Evolutionary conservation across 345 rosid species (phyloP), one percentile per base, ranked within the genome.

Genomic region (Geranium rotundifolium): DNA sequence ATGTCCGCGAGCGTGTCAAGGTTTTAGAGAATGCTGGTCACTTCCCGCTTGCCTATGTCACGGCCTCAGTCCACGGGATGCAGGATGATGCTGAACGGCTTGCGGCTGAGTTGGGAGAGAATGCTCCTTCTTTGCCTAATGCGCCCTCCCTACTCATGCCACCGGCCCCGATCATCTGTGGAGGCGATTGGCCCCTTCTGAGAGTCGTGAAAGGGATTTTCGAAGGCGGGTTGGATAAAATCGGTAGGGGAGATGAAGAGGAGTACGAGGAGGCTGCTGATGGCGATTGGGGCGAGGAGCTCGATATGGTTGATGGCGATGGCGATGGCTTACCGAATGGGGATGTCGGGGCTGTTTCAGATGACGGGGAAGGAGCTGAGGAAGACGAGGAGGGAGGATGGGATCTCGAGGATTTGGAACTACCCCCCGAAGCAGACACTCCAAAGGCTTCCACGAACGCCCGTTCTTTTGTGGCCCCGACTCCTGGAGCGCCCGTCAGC

Each of bases 141-240:
- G 91, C 37, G 7, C 80, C 88, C 0, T 84, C 93, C 55, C 89
- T 92, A 64, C 78, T 92, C 65, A 79, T 84, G 81, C 95, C 96
- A 16, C 93, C 95, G 1, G 17, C 81, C 31, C 96, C 98, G 0
- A 63, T 92, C 19, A 73, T 82, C 62, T 75, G 85, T 70, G 91
- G 91, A 58, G 89, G 91, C 78, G 98, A 92, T 76, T 92, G 98
- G 98, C 96, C 98, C 5, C 90, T 92, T 67, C 77, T 92, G 37
- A 83, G 98, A 79, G 98, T 89, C 64, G 73, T 87, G 86, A 85
- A 79, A 80, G 98, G 98, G 50, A 82, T 91, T 64, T 91, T 91
- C 65, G 95, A 91, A 73, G 96, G 95, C 54, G 96, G 95, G 54
- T 75, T 87, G 64, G 95, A 92, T 70, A 81, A 69, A 54, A 61